Percentiles rank a stretch among this genome's conserved stretches.
Evolutionary conservation across 2,329 filamentous ascomycete genomes (phyloP).

Genomic region (Aspergillus ochraceoroseus): DNA sequence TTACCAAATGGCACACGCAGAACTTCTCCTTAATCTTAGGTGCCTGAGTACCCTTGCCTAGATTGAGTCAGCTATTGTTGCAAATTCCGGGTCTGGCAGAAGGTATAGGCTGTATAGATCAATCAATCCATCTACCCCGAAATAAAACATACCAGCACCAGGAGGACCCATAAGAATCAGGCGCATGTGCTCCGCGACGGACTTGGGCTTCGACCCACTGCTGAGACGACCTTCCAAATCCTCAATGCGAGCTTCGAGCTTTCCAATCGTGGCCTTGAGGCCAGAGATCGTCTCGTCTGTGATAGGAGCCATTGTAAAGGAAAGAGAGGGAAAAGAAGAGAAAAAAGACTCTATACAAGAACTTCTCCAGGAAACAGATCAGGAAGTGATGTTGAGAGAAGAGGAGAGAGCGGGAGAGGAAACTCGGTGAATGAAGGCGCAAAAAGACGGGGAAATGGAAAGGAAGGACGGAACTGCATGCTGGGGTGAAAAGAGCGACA

Average conservation of each 20-base stretch:
- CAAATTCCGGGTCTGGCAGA: conserved; percentile 11
- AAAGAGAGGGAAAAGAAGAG: conserved; percentile 14
- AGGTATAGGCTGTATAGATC: not conserved
- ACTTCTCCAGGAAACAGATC: conserved; percentile 17
- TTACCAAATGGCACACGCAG: conserved; percentile 91
- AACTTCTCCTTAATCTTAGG: conserved; percentile 98
- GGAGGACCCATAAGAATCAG: conserved; percentile 98
- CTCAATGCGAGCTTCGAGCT: conserved; percentile 80
- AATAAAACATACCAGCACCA: conserved; percentile 68
- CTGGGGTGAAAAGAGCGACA: conserved; percentile 22
- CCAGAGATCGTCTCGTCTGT: conserved; percentile 73
- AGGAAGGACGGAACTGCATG: conserved; percentile 20
- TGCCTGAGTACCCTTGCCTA: conserved; percentile 98
- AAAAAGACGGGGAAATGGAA: conserved; percentile 28
- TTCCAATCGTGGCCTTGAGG: conserved; percentile 76
- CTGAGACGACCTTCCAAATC: conserved; percentile 71
- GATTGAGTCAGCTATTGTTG: conserved; percentile 17
- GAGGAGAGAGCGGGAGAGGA: conserved; percentile 18
- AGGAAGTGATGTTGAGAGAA: conserved; percentile 15
- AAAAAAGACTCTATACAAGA: conserved; percentile 16
- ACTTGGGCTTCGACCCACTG: conserved; percentile 47
- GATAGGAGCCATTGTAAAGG: conserved; percentile 73
- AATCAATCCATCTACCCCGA: not conserved
- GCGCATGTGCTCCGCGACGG: conserved; percentile 64
- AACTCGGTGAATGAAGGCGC: conserved; percentile 18